A percentile compares a stretch with the other conserved stretches of the same genome.
Evolutionary conservation across 352 stramenopile genomes (phyloP).

Genomic region (Phytophthora colocasiae): DNA sequence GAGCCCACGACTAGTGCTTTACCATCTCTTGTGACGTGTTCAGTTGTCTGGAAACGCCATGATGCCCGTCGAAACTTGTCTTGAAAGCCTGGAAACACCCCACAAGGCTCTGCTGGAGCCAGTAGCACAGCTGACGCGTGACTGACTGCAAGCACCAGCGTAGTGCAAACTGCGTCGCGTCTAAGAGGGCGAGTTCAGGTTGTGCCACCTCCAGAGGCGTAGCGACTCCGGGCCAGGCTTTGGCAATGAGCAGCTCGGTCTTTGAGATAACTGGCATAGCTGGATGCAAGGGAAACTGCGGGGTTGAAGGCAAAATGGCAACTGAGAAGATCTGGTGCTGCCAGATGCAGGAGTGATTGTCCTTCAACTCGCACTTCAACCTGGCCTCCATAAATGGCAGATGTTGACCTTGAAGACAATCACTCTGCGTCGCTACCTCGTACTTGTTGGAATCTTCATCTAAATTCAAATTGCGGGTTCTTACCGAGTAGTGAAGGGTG

Average conservation of each 20-base stretch:
- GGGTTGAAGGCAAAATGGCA: slow-evolving; percentile 2
- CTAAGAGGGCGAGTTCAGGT: not conserved
- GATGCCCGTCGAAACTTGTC: too few species aligned
- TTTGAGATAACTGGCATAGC: not conserved
- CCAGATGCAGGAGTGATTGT: slow-evolving; percentile 3
- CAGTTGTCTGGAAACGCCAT: too few species aligned
- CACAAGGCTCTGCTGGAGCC: too few species aligned
- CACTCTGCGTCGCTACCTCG: not conserved
- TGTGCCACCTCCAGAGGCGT: not conserved
- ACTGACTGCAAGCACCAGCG: too few species aligned
- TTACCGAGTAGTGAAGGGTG: too few species aligned
- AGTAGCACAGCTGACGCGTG: too few species aligned
- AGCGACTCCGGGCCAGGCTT: slow-evolving; percentile 2
- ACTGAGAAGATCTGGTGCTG: not conserved
- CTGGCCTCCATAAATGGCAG: too few species aligned
- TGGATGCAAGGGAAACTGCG: not conserved
- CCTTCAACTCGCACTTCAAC: slow-evolving; percentile 11
- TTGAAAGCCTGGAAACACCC: too few species aligned
- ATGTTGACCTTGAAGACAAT: not conserved
- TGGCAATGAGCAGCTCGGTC: slow-evolving; percentile 1
- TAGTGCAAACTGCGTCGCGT: too few species aligned
- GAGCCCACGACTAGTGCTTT: too few species aligned
- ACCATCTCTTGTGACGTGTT: too few species aligned
- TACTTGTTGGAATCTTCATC: not conserved
- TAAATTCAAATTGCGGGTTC: too few species aligned